Conservation (phyloP, 1,284 basidiomycete species). For the Leccinum angustisporum region DNA sequence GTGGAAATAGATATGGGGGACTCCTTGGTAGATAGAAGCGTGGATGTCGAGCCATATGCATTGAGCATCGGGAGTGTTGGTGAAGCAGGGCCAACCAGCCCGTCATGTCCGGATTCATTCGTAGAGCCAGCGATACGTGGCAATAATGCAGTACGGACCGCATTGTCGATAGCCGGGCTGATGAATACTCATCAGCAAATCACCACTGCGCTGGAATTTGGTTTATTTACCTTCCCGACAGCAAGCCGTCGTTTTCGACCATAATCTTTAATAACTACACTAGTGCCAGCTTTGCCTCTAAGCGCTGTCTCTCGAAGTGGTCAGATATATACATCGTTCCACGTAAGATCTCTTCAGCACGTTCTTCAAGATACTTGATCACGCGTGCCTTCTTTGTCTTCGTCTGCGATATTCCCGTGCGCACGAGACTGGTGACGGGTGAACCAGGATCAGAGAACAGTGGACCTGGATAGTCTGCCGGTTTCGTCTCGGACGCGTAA, state of each 20-base stretch:
- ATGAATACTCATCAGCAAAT: constrained; percentile 20
- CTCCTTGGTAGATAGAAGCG: constrained; percentile 34
- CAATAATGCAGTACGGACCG: constrained; percentile 62
- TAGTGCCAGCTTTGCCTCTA: constrained; percentile 78
- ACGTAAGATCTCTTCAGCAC: constrained; percentile 73
- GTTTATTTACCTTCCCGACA: constrained; percentile 70
- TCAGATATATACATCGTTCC: constrained; percentile 72
- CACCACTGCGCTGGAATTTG: background rate
- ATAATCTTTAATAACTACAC: constrained; percentile 75
- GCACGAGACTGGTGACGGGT: constrained; percentile 67
- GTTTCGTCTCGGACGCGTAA: constrained; percentile 57
- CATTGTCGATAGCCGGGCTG: constrained; percentile 71
- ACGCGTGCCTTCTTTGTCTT: constrained; percentile 87
- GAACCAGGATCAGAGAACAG: constrained; percentile 76
- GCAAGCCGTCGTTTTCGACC: constrained; percentile 83
- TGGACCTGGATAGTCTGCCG: constrained; percentile 78
- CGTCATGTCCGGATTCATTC: constrained; percentile 23
- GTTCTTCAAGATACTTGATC: constrained; percentile 72
- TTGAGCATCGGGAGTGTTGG: constrained; percentile 21
- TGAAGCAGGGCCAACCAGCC: constrained; percentile 20
- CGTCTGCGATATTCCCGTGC: constrained; percentile 57
- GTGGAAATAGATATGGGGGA: constrained; percentile 48
- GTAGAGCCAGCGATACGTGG: constrained; percentile 45
- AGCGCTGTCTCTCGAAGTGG: constrained; percentile 54
- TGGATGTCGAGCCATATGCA: constrained; percentile 22